Evolutionary conservation across 2,329 filamentous ascomycete genomes (phyloP).

Genomic region (Lachnellula occidentalis): DNA sequence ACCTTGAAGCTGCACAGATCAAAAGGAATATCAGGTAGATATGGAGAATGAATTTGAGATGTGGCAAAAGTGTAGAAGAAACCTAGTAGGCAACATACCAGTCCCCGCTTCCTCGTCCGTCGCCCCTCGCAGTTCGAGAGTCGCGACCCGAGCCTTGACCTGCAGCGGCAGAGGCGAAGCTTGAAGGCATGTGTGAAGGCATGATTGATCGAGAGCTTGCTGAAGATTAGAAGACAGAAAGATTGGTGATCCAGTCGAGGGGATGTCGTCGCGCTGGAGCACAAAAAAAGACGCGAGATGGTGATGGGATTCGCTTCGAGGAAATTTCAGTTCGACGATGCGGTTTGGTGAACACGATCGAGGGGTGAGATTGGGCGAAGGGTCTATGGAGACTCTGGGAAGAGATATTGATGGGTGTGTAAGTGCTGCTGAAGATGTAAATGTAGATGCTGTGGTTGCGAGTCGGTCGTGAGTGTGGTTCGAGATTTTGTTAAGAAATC

Average conservation of each 20-base stretch:
- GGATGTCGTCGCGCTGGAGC: conserved; percentile 16
- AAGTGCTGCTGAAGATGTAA: not conserved
- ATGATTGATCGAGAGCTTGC: conserved; percentile 35
- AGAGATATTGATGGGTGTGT: not conserved
- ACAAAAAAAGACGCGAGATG: conserved; percentile 13
- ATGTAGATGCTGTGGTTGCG: not conserved
- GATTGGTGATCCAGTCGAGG: conserved; percentile 5
- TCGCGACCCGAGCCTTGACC: conserved; percentile 63
- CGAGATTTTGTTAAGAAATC: not conserved
- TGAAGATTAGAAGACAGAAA: conserved; percentile 11
- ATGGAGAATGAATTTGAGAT: not conserved
- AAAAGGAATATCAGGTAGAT: not conserved
- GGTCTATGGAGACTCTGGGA: not conserved
- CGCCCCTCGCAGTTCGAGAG: conserved; percentile 52
- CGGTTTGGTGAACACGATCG: not conserved
- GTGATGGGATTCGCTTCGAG: not conserved
- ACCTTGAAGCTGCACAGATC: not conserved
- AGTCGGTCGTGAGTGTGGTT: not conserved
- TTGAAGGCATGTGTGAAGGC: conserved; percentile 74
- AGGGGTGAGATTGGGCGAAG: conserved; percentile 1
- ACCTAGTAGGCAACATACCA: conserved; percentile 52
- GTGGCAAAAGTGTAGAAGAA: conserved; percentile 4
- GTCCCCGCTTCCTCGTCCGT: conserved; percentile 59
- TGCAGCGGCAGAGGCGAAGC: conserved; percentile 78
- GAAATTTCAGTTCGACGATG: conserved; percentile 1